Evolutionary conservation across 169 alveolate genomes (phyloP).

Genomic region (Eimeria praecox): DNA sequence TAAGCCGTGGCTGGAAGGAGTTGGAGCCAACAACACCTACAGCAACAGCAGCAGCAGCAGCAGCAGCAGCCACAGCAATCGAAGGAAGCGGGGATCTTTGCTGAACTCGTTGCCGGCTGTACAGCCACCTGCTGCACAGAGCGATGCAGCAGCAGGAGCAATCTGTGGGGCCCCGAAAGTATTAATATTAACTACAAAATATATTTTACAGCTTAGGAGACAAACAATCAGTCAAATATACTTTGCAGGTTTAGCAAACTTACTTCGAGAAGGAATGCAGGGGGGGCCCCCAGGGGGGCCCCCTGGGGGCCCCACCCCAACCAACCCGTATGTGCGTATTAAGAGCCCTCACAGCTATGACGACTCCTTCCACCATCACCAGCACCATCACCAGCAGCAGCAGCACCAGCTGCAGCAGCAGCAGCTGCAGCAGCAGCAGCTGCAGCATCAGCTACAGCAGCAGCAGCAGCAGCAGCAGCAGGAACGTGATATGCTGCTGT

Average conservation of each 20-base stretch:
- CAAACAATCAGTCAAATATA: constrained; percentile 12
- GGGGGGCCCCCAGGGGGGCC: constrained; percentile 14
- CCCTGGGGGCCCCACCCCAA: neutral
- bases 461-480: constrained; percentile 44
- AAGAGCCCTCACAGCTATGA: neutral
- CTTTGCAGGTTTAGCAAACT: neutral
- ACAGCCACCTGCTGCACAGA: constrained; percentile 19
- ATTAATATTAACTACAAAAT: neutral
- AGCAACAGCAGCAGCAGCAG: neutral
- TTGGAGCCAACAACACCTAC: neutral
- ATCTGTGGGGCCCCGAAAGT: constrained; percentile 54
- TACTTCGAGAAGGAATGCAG: neutral
- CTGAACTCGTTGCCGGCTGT: neutral
- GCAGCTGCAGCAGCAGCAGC: neutral
- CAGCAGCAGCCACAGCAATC: neutral
- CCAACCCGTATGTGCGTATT: neutral
- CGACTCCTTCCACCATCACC: neutral
- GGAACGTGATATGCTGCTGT: neutral
- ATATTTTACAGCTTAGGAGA: neutral
- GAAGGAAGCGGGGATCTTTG: neutral
- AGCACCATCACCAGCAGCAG: neutral
- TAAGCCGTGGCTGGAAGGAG: neutral
- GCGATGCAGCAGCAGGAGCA: constrained; percentile 39
- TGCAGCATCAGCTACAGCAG: neutral
- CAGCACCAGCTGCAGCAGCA: neutral